Base-by-base conservation (phyloP, 345 rosid species). In the Gossypium turneri region DNA sequence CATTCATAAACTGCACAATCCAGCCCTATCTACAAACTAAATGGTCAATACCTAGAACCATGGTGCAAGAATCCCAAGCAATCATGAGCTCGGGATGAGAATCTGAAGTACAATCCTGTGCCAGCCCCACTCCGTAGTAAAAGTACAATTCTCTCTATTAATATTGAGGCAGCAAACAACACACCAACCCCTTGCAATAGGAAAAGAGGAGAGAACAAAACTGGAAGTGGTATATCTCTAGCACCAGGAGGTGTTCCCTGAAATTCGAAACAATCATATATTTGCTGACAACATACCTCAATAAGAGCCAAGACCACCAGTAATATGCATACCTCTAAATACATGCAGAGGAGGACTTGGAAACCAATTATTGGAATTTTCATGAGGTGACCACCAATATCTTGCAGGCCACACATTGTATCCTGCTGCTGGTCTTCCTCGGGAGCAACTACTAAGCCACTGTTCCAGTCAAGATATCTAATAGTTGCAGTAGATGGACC, bases 161-260 rank as follows among this genome's bases (percentile, higher is more conserved):
- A 79, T 79, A 88, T 88, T 43, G 92, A 86, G 60, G 87, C 82
- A 79, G 97, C 86, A 88, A 95, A 86, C 58, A 95, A 83, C 47
- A 93, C 92, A 73, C 91, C 98, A 72, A 86, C 90, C 74, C 93
- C 94, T 87, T 95, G 97, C 77, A 95, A 80, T 52, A 95, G 79
- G 84, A 95, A 91, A 74, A 95, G 84, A 29, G 99, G 99, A 78
- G 94, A 84, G 85, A 93, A 95, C 75, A 93, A 81, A 68, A 90
- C 67, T 45, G 97, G 89, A 76, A 95, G 85, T 10, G 99, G 90
- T 83, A 93, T 83, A 79, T 84, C 53, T 85, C 83, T 89, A 41
- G 98, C 99, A 80, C 84, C 85, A 75, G 85, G 67, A 61, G 99
- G 99, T n/a, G 94, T 91, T 83, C 94, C 98, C 98, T 95, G 89